Percentiles rank a stretch among this genome's conserved stretches.
Evolutionary conservation across 2,329 filamentous ascomycete genomes (phyloP).

Genomic region (Penicillium decumbens): DNA sequence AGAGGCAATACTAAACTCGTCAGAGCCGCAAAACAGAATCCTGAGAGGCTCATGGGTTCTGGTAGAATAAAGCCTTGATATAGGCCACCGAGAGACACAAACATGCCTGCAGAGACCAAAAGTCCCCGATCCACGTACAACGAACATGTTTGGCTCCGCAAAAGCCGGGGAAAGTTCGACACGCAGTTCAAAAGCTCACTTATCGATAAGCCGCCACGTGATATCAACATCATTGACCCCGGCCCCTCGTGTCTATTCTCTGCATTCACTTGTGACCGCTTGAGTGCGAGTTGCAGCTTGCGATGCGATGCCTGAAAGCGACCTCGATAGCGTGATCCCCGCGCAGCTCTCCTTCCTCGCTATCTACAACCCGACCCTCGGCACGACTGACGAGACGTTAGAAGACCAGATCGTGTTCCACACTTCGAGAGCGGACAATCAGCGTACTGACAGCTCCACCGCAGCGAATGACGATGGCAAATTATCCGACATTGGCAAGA

Average conservation of each 20-base stretch:
- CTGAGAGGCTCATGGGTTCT: slow-evolving; percentile 56
- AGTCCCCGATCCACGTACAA: slow-evolving; percentile 19
- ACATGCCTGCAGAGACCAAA: slow-evolving; percentile 23
- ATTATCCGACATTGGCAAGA: slow-evolving; percentile 60
- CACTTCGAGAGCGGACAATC: slow-evolving; percentile 52
- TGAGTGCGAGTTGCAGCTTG: slow-evolving; percentile 9
- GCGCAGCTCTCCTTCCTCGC: slow-evolving; percentile 85
- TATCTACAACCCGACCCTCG: slow-evolving; percentile 88
- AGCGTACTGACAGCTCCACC: slow-evolving; percentile 15
- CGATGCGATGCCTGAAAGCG: slow-evolving; percentile 40
- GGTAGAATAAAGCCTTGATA: slow-evolving; percentile 26
- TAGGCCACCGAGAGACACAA: slow-evolving; percentile 6
- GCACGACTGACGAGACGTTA: slow-evolving; percentile 66
- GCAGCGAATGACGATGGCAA: slow-evolving; percentile 25
- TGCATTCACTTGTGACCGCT: slow-evolving; percentile 9
- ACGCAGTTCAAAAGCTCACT: slow-evolving; percentile 9
- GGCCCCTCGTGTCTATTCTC: slow-evolving; percentile 13
- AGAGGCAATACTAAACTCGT: slow-evolving; percentile 79
- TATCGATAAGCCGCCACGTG: slow-evolving; percentile 33
- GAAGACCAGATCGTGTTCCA: slow-evolving; percentile 90
- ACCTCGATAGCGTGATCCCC: slow-evolving; percentile 53
- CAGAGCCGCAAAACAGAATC: slow-evolving; percentile 92
- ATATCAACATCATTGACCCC: slow-evolving; percentile 27
- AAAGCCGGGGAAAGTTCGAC: slow-evolving; percentile 4
- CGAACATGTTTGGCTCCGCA: slow-evolving; percentile 21